Conservation (phyloP, 2,329 filamentous ascomycete genomes). For the Rutstroemia sp. region DNA sequence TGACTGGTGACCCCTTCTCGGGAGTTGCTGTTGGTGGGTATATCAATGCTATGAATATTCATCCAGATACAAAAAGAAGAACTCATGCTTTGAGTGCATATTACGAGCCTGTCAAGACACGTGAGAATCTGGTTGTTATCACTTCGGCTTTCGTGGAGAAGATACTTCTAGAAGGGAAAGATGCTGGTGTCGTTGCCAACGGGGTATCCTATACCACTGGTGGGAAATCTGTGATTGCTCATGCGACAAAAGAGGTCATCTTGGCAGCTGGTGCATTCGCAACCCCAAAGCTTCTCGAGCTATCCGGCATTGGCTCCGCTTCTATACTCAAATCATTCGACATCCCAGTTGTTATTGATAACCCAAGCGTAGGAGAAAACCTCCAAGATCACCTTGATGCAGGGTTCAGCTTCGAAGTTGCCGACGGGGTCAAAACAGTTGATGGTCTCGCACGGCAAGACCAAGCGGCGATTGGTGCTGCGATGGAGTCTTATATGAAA, state of each 20-base stretch:
- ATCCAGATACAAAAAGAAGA: neutral
- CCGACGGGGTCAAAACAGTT: neutral
- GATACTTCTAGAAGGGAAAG: neutral
- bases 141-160: neutral
- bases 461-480: neutral
- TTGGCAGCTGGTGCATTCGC: constrained; percentile 24
- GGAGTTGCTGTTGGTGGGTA: neutral
- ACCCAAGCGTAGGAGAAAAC: constrained; percentile 24
- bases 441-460: neutral
- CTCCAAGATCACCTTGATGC: constrained; percentile 11
- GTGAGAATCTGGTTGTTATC: neutral
- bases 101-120: neutral
- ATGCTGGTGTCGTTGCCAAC: neutral
- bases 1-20: neutral
- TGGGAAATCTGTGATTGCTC: constrained; percentile 12
- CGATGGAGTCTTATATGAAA: neutral
- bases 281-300: constrained; percentile 29
- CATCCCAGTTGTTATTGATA: constrained; percentile 16
- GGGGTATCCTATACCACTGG: neutral
- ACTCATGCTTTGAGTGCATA: neutral
- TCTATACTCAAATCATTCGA: constrained; percentile 14
- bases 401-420: neutral
- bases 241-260: constrained; percentile 28
- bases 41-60: neutral
- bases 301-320: constrained; percentile 27